Base-by-base conservation (phyloP, 352 stramenopile genomes). In the Globisporangium ultimum region DNA sequence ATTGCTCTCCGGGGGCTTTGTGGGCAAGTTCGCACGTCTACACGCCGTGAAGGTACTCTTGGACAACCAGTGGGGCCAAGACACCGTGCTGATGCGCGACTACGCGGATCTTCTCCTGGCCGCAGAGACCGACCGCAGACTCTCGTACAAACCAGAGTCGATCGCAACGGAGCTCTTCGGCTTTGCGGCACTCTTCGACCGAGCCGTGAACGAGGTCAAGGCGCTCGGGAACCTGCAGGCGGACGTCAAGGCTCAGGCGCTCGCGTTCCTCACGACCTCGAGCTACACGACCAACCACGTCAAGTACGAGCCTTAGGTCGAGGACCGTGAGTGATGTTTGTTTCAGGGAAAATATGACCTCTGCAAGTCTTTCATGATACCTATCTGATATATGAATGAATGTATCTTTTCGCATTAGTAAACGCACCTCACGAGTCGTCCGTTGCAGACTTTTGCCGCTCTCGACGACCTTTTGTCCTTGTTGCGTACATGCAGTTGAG, bases 31-130 rank as follows among this genome's bases (percentile, higher is more conserved):
- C 20, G 56, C 65, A 13, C 66, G 68, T 9, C 46, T 76, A 9
- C 65, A 71, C 32, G 50, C 43, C 11, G 65, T 68, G n/a, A 76
- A 76, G 28, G 43, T 50, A 15, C 55, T 76, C 15, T 43, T 76
- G 51, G 68, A 76, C 40, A 58, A 65, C 40, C 65, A 73, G 50
- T 67, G 63, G 63, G 48, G 46, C 34, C 48, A 45, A 34, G 63
- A 70, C 54, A 70, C 61, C 12, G 68, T 73, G 13, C 68, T 61
- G 24, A 67, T 68, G 53, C 58, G 53, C 40, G 68, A 76, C 54
- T 73, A 71, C 41, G 55, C 61, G 42, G 21, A 62, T n/a, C 28
- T 76, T 34, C 53, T 72, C 38, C 48, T 41, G 12, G 68, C 68
- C 22, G 32, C 53, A 3, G 65, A 66, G 36, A 63, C 53, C 2